A percentile compares a stretch with the other conserved stretches of the same genome.
Evolutionary conservation across 2,329 filamentous ascomycete species (phyloP).

Genomic region (Aspergillus fumigatiaffinis): DNA sequence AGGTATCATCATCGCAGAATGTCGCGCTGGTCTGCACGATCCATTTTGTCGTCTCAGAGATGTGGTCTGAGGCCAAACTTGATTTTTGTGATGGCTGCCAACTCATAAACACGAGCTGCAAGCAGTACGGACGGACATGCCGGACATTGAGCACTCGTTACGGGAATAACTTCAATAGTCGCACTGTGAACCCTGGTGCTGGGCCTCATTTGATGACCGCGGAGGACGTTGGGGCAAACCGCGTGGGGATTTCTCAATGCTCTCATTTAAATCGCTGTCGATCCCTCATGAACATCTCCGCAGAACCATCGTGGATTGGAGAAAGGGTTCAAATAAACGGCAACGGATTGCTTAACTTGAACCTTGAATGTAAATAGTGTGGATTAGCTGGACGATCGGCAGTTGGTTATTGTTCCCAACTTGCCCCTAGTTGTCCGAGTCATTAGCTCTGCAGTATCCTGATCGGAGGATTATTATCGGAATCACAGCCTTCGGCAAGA

Average conservation of each 20-base stretch:
- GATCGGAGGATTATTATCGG: not conserved
- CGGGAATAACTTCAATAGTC: not conserved
- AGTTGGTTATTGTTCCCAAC: not conserved
- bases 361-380: conserved; percentile 6
- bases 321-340: conserved; percentile 2
- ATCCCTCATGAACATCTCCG: not conserved
- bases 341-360: conserved; percentile 2
- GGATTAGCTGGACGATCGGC: conserved; percentile 7
- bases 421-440: not conserved
- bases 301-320: not conserved
- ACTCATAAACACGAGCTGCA: not conserved
- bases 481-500: not conserved
- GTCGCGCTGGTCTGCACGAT: not conserved
- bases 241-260: not conserved
- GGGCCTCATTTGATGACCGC: not conserved
- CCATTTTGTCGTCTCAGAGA: not conserved
- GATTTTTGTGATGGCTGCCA: not conserved
- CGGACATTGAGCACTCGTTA: not conserved
- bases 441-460: not conserved
- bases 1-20: not conserved
- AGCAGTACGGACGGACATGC: not conserved
- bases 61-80: not conserved
- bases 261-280: not conserved
- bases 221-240: not conserved
- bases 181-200: not conserved